phyloP scores from a whole-genome alignment of 1,139 yeast species.

The Debaryomyces sp. region DNA sequence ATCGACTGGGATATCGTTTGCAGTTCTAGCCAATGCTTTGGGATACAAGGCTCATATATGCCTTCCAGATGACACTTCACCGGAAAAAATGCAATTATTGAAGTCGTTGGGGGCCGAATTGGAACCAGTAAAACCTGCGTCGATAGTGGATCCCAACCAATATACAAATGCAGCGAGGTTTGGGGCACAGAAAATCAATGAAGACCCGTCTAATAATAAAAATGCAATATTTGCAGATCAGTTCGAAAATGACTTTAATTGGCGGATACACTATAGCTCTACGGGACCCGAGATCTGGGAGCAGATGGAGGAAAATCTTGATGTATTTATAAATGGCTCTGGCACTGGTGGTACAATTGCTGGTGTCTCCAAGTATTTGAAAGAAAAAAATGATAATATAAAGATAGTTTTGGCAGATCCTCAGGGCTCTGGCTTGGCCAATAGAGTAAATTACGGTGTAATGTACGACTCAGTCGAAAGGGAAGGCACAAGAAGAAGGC shows the following conservation, averaged over 20 bases:
- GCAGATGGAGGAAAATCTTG: conserved; percentile 64
- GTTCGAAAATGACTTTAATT: conserved; percentile 89
- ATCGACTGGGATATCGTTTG: conserved; percentile 92
- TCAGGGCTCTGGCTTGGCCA: conserved; percentile 90
- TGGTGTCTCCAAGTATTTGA: conserved; percentile 78
- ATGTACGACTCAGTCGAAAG: conserved; percentile 88
- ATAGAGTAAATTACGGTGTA: conserved; percentile 84
- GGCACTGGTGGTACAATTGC: conserved; percentile 83
- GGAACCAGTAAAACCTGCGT: conserved; percentile 92
- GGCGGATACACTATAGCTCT: conserved; percentile 80
- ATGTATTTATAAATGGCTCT: conserved; percentile 79
- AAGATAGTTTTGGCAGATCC: conserved; percentile 83
- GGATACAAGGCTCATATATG: conserved; percentile 92
- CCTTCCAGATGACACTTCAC: conserved; percentile 92
- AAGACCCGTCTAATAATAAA: conserved; percentile 36
- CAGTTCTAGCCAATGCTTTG: conserved; percentile 80
- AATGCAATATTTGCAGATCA: conserved; percentile 90
- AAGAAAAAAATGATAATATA: conserved; percentile 44
- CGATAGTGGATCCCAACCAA: conserved; percentile 91
- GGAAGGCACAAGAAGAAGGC: conserved; percentile 93
- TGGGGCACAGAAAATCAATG: conserved; percentile 59
- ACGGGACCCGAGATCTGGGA: conserved; percentile 90
- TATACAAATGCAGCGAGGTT: conserved; percentile 86
- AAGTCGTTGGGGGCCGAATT: conserved; percentile 78
- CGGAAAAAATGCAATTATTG: conserved; percentile 74